Evolutionary conservation across 1,284 basidiomycete species (phyloP).

Genomic region (Dichomitus squalens): DNA sequence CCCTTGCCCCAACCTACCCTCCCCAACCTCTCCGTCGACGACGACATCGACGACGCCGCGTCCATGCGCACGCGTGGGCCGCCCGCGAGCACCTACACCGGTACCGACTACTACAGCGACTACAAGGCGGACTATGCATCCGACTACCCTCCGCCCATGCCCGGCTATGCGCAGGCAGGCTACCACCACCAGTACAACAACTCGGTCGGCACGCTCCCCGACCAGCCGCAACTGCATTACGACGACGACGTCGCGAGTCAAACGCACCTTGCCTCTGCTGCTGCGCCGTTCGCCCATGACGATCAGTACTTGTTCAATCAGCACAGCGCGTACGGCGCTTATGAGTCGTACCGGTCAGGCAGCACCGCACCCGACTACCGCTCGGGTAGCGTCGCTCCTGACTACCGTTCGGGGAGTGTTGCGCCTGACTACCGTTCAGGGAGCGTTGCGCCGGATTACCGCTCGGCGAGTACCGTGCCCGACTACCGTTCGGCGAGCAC

Average conservation of each 20-base stretch:
- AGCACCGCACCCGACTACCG: conserved; percentile 20
- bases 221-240: conserved; percentile 54
- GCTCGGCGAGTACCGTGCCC: conserved; percentile 17
- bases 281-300: conserved; percentile 53
- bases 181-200: conserved; percentile 57
- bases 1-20: conserved; percentile 95
- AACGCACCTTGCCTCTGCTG: conserved; percentile 53
- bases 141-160: conserved; percentile 70
- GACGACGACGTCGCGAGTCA: conserved; percentile 69
- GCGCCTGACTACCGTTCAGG: conserved; percentile 17
- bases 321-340: conserved; percentile 17
- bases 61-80: conserved; percentile 60
- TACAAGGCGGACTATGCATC: conserved; percentile 38
- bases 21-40: conserved; percentile 87
- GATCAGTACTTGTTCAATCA: conserved; percentile 15
- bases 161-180: conserved; percentile 38
- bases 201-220: conserved; percentile 53
- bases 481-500: conserved; percentile 20
- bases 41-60: conserved; percentile 65
- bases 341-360: conserved; percentile 20
- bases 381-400: conserved; percentile 12
- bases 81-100: conserved; percentile 54
- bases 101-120: conserved; percentile 56
- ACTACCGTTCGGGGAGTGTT: conserved; percentile 12
- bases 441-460: conserved; percentile 19